phyloP scores from a whole-genome alignment of 2,329 filamentous ascomycete genomes.

The Aspergillus floridensis region DNA sequence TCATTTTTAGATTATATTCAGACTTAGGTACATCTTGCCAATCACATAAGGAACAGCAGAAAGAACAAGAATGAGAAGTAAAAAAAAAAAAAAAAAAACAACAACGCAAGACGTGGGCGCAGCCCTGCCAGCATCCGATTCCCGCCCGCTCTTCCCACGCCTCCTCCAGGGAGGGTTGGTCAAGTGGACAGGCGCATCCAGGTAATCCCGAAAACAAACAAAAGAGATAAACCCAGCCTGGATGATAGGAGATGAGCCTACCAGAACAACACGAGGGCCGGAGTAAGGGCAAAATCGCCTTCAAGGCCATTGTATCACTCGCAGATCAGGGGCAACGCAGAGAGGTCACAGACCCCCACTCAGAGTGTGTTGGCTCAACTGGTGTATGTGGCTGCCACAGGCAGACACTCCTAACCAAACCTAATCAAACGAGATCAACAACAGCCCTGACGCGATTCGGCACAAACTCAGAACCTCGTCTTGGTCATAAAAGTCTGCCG shows the following conservation, averaged over 20 bases:
- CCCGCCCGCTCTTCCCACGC: slow-evolving; percentile 30
- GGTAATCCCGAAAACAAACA: slow-evolving; percentile 19
- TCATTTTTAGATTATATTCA: slow-evolving; percentile 13
- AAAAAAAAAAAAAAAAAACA: too few relatives aligned
- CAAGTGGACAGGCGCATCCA: slow-evolving; percentile 32
- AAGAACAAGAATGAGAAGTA: slow-evolving; percentile 12
- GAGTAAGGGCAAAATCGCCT: not conserved
- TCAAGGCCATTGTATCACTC: not conserved
- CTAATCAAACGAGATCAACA: not conserved
- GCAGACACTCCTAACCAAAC: slow-evolving; percentile 15
- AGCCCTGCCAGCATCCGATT: slow-evolving; percentile 53
- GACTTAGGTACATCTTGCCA: slow-evolving; percentile 24
- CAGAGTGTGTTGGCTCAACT: slow-evolving; percentile 19
- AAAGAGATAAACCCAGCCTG: slow-evolving; percentile 40
- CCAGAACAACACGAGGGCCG: slow-evolving; percentile 13
- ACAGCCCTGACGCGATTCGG: not conserved
- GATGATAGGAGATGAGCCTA: slow-evolving; percentile 58
- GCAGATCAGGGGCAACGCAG: not conserved
- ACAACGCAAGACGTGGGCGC: slow-evolving; percentile 26
- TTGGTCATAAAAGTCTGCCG: slow-evolving; percentile 17
- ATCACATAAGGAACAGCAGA: slow-evolving; percentile 21
- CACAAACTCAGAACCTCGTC: not conserved
- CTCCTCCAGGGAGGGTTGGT: slow-evolving; percentile 30
- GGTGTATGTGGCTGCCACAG: slow-evolving; percentile 31
- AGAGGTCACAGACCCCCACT: slow-evolving; percentile 33